Percentiles rank a stretch among this genome's conserved stretches.
These are phyloP conservation scores for Chlamydomonas eustigma DNA, from an alignment of 139 green algal genomes.

Conservation along the genomic window DNA sequence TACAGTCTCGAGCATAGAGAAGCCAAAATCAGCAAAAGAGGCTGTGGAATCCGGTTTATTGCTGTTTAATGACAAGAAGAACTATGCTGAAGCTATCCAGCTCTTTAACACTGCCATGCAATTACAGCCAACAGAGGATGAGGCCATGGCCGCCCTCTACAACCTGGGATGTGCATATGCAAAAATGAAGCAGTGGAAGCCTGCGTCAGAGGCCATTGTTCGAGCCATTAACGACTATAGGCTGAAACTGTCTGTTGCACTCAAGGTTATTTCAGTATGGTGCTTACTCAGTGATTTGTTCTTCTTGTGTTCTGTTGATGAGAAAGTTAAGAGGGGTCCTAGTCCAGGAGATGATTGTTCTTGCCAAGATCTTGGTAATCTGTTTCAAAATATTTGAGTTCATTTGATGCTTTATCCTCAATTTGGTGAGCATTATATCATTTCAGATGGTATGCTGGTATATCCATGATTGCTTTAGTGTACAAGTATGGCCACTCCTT, in stretches of 20 bases:
- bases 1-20: neutral
- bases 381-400: too few relatives aligned
- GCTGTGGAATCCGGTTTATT: constrained; percentile 60
- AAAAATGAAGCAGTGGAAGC: constrained; percentile 71
- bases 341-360: too few relatives aligned
- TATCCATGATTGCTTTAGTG: too few relatives aligned
- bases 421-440: too few relatives aligned
- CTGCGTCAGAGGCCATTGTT: constrained; percentile 65
- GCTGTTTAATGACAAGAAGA: constrained; percentile 41
- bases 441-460: too few relatives aligned
- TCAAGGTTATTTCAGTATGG: too few relatives aligned
- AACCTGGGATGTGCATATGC: constrained; percentile 84
- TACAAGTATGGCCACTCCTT: too few relatives aligned
- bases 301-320: too few relatives aligned
- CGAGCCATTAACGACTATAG: constrained; percentile 76
- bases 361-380: too few relatives aligned
- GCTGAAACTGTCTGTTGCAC: constrained; percentile 75
- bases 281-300: too few relatives aligned
- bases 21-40: constrained; percentile 41
- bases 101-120: constrained; percentile 67
- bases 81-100: constrained; percentile 48
- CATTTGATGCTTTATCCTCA: too few relatives aligned
- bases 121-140: constrained; percentile 73
- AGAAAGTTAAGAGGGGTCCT: too few relatives aligned
- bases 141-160: constrained; percentile 84